These are phyloP conservation scores for Brassica carinata DNA, from an alignment of 345 rosid genomes.

Conservation along the genomic window DNA sequence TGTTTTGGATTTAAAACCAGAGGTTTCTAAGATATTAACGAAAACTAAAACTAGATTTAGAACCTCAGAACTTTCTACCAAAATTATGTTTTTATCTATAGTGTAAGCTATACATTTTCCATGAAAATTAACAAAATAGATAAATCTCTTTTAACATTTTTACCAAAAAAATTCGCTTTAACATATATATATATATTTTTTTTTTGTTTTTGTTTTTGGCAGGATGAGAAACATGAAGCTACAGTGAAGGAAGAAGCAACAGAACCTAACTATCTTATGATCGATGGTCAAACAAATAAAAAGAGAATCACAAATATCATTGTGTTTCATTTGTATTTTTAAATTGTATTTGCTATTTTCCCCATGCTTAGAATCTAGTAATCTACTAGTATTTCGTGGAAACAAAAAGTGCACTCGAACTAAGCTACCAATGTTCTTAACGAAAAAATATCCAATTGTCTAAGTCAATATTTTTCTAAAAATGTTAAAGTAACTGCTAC, in stretches of 20 bases:
- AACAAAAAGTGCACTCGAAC: conserved; percentile 1
- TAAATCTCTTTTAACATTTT: neutral
- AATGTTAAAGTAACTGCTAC: neutral
- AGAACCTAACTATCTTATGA: conserved; percentile 3
- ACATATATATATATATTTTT: neutral
- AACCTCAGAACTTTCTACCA: neutral
- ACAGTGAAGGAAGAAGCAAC: conserved; percentile 28
- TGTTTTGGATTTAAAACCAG: neutral
- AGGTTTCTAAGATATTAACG: neutral
- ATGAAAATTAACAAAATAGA: neutral
- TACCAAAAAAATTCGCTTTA: neutral
- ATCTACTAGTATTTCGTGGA: conserved; percentile 4
- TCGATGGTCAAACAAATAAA: conserved; percentile 25
- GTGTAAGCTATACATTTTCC: neutral
- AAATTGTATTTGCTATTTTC: conserved; percentile 19
- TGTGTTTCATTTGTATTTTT: conserved; percentile 3
- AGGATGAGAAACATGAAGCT: conserved; percentile 63
- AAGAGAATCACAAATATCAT: conserved; percentile 12
- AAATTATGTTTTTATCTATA: neutral
- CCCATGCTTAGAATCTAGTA: neutral
- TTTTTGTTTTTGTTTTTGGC: conserved; percentile 11
- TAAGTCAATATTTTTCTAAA: no score
- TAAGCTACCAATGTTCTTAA: conserved; percentile 16
- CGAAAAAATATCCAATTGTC: conserved; percentile 8
- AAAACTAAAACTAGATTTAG: neutral